Evolutionary conservation across 1,284 basidiomycete genomes (phyloP).

Genomic region (Rhodotorula sp.): DNA sequence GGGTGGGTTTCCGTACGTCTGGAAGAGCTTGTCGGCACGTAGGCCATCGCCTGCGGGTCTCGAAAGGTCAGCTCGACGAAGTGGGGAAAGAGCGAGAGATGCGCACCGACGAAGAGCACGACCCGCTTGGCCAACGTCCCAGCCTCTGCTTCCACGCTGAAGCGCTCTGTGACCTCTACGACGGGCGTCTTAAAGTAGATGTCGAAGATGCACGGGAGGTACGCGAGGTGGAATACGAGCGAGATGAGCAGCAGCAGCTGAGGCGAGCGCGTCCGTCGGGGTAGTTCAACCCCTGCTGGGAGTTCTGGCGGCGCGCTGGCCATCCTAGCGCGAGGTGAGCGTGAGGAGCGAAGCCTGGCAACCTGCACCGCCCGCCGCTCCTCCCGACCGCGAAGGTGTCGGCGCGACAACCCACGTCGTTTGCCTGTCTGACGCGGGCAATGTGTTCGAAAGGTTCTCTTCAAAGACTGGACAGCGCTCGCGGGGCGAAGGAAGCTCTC

Average conservation of each 20-base stretch:
- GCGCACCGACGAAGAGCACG: conserved; percentile 56
- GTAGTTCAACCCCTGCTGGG: not conserved
- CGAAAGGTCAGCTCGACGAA: not conserved
- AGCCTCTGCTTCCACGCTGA: conserved; percentile 44
- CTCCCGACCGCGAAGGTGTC: no score
- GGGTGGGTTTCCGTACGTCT: conserved; percentile 62
- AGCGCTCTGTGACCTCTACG: conserved; percentile 36
- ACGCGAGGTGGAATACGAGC: conserved; percentile 71
- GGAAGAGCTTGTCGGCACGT: conserved; percentile 77
- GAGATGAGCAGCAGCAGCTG: conserved; percentile 59
- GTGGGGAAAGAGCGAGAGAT: not conserved
- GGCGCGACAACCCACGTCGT: no score
- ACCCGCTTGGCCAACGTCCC: conserved; percentile 70
- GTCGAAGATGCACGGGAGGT: conserved; percentile 77
- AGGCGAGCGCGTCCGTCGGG: not conserved
- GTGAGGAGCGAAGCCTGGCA: not conserved
- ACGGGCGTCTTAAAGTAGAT: conserved; percentile 74
- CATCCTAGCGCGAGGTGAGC: not conserved
- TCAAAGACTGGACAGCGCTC: no score
- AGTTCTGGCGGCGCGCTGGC: not conserved
- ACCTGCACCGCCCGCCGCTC: not conserved
- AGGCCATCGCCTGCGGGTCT: conserved; percentile 66
- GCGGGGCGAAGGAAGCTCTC: no score
- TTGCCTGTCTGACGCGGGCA: no score
- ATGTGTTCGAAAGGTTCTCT: no score